Conservation (phyloP, 371 early-diverging fungal species). For the Haplosporangium sp. region DNA sequence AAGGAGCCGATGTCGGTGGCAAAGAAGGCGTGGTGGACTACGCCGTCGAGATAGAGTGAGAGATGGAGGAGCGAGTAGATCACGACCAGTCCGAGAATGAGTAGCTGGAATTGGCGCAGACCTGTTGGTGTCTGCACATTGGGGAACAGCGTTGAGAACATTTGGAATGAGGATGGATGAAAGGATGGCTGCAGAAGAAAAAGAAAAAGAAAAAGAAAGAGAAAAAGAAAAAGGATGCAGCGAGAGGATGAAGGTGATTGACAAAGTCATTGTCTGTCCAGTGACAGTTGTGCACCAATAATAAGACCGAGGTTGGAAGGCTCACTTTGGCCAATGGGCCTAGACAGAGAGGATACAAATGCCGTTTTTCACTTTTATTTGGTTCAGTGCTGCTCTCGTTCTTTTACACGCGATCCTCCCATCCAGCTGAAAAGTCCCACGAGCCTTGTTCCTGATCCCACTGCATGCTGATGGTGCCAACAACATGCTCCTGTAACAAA, state of each 20-base stretch:
- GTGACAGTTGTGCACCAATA: background rate
- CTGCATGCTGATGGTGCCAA: conserved; percentile 22
- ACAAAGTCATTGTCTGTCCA: background rate
- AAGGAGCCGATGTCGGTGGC: conserved; percentile 11
- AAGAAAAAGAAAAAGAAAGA: conserved; percentile 2
- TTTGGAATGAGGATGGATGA: background rate
- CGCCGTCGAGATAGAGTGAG: conserved; percentile 25
- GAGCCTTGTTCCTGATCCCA: conserved; percentile 7
- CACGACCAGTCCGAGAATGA: conserved; percentile 5
- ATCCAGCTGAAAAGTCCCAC: conserved; percentile 46
- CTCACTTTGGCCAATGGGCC: background rate
- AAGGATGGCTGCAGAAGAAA: background rate
- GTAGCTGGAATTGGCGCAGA: conserved; percentile 31
- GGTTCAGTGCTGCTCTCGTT: background rate
- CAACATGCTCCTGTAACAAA: conserved; percentile 22
- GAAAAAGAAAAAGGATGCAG: background rate
- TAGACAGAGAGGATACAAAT: background rate
- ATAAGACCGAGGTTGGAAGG: background rate
- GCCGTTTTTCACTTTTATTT: background rate
- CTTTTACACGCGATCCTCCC: conserved; percentile 42
- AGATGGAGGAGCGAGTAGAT: conserved; percentile 28
- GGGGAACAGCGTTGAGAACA: conserved; percentile 13
- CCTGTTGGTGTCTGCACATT: conserved; percentile 7
- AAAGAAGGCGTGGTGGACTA: conserved; percentile 27
- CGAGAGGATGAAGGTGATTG: background rate